A percentile compares a stretch with the other conserved stretches of the same genome.
Evolutionary conservation across 1,284 basidiomycete species (phyloP).

Genomic region (Papiliotrema flavescens): DNA sequence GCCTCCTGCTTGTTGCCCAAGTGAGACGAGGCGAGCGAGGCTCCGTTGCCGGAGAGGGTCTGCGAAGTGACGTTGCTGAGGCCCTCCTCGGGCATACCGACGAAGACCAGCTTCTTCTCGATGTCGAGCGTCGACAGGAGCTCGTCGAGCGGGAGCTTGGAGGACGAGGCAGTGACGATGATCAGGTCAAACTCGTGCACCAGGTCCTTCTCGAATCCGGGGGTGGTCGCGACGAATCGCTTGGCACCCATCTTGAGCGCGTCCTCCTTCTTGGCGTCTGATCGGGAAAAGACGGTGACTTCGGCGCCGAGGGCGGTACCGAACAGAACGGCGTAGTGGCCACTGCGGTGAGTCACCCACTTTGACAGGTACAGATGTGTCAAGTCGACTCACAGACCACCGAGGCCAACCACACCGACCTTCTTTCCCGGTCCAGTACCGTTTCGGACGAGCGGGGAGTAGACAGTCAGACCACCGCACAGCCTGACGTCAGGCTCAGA

Average conservation of each 20-base stretch:
- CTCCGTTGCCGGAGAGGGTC: constrained; percentile 48
- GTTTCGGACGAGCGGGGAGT: constrained; percentile 62
- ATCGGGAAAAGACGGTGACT: constrained; percentile 65
- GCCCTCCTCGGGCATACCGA: constrained; percentile 53
- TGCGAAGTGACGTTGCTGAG: constrained; percentile 40
- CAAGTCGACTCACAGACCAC: constrained; percentile 54
- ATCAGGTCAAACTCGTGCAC: constrained; percentile 59
- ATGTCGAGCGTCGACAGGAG: constrained; percentile 56
- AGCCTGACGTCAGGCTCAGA: constrained; percentile 50
- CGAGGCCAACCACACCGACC: constrained; percentile 65
- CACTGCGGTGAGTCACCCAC: constrained; percentile 21
- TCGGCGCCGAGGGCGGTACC: constrained; percentile 60
- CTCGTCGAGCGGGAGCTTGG: constrained; percentile 50
- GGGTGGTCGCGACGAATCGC: constrained; percentile 54
- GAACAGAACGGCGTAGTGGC: constrained; percentile 59
- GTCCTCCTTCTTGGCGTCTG: constrained; percentile 60
- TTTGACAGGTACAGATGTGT: not conserved
- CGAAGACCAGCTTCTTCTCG: constrained; percentile 57
- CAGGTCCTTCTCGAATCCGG: constrained; percentile 53
- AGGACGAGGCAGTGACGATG: constrained; percentile 55
- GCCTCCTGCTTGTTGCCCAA: constrained; percentile 65
- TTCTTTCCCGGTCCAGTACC: constrained; percentile 62
- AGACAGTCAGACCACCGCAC: constrained; percentile 66
- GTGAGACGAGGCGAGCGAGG: constrained; percentile 52
- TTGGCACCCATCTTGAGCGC: constrained; percentile 61